Percentiles rank a stretch among this genome's conserved stretches.
Conservation (phyloP, 2,329 filamentous ascomycete species). For the Colletotrichum echinochloae region DNA sequence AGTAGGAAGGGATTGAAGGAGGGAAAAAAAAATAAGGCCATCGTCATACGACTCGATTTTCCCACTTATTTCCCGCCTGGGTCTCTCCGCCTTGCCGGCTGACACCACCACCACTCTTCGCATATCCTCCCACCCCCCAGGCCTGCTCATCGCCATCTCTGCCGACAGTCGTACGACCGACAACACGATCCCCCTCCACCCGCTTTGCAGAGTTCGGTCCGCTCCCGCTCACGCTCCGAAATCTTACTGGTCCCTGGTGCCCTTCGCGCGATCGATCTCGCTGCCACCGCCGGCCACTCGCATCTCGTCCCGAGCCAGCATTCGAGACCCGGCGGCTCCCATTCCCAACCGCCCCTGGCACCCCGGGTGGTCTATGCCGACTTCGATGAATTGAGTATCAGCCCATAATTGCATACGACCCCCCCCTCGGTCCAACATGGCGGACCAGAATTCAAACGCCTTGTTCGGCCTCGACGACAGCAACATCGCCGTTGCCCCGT, state of each 20-base stretch:
- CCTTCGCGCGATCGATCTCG: constrained; percentile 19
- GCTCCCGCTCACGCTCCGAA: neutral
- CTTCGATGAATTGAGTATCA: constrained; percentile 41
- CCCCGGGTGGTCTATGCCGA: constrained; percentile 21
- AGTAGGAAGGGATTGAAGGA: neutral
- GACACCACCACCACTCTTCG: constrained; percentile 32
- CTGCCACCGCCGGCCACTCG: constrained; percentile 32
- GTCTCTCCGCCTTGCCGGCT: constrained; percentile 16
- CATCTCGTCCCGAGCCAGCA: constrained; percentile 26
- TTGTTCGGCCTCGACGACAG: constrained; percentile 60
- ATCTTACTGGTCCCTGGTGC: constrained; percentile 20
- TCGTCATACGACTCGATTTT: constrained; percentile 36
- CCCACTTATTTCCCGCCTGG: constrained; percentile 22
- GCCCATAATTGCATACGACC: constrained; percentile 43
- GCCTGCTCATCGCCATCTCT: constrained; percentile 21
- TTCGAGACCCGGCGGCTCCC: constrained; percentile 26
- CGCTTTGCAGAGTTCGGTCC: neutral
- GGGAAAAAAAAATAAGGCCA: constrained; percentile 22
- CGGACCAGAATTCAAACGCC: constrained; percentile 55
- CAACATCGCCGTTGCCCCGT: constrained; percentile 46
- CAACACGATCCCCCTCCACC: neutral
- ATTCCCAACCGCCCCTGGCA: neutral
- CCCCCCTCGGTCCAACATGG: constrained; percentile 48
- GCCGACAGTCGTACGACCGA: constrained; percentile 2
- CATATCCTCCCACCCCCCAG: constrained; percentile 15